phyloP scores from a whole-genome alignment of 768 basidiomycete genomes.

The Asterophora parasitica region DNA sequence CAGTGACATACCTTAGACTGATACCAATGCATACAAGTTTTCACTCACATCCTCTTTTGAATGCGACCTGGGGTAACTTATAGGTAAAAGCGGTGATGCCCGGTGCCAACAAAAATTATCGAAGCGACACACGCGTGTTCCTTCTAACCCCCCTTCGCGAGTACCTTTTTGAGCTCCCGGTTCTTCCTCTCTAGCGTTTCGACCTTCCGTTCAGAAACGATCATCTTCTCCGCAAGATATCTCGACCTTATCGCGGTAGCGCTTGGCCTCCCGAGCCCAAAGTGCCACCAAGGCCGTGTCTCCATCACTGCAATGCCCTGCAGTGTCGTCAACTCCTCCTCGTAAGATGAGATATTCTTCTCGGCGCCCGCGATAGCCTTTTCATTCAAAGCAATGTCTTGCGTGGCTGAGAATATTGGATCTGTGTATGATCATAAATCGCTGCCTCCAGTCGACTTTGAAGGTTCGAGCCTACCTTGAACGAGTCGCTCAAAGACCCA shows the following conservation, averaged over 20 bases:
- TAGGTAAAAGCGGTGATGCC: no score
- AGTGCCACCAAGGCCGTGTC: constrained; percentile 31
- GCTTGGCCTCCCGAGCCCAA: constrained; percentile 38
- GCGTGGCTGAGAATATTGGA: constrained; percentile 69
- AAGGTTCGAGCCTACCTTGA: constrained; percentile 45
- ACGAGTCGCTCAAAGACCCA: constrained; percentile 82
- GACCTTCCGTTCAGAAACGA: constrained; percentile 60
- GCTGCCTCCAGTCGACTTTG: background rate
- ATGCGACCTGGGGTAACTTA: no score
- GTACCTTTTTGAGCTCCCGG: constrained; percentile 52
- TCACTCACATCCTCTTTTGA: no score
- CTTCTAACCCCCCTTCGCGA: constrained; percentile 37
- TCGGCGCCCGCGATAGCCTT: constrained; percentile 58
- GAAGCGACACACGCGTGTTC: no score
- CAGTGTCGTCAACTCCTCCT: constrained; percentile 69
- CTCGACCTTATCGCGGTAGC: constrained; percentile 57
- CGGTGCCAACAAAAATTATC: no score
- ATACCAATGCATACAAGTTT: no score
- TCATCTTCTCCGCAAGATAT: constrained; percentile 75
- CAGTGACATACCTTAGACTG: no score
- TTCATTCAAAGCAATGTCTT: constrained; percentile 79
- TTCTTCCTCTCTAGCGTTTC: constrained; percentile 71
- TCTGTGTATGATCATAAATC: constrained; percentile 39
- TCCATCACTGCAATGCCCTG: constrained; percentile 57
- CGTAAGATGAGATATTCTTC: constrained; percentile 60